Percentiles rank a stretch among this genome's conserved stretches.
Conservation (phyloP, 2,329 filamentous ascomycete genomes). For the Trichoderma koningii region DNA sequence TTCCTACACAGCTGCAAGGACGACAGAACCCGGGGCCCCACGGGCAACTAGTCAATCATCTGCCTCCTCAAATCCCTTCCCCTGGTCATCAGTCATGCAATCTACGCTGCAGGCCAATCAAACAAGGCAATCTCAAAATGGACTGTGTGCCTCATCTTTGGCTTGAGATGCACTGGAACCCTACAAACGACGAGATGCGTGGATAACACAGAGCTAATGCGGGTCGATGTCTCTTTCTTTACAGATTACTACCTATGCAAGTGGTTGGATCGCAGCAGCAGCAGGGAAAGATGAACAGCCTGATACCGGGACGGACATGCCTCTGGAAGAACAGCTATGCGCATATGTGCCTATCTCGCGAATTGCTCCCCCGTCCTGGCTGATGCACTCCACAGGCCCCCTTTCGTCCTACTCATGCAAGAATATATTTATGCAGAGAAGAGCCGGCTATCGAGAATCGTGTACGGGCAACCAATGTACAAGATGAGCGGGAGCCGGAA, state of each 20-base stretch:
- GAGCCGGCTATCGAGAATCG: not conserved
- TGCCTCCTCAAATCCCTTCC: not conserved
- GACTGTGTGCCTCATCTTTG: not conserved
- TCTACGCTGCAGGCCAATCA: not conserved
- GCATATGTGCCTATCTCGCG: constrained; percentile 20
- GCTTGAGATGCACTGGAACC: not conserved
- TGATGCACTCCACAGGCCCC: not conserved
- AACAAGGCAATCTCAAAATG: not conserved
- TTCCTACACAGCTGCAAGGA: not conserved
- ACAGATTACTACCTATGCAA: not conserved
- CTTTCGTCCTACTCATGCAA: not conserved
- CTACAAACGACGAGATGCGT: not conserved
- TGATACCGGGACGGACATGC: not conserved
- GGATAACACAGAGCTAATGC: not conserved
- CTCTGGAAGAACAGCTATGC: not conserved
- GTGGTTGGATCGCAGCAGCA: not conserved
- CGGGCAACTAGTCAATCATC: not conserved
- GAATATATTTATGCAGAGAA: not conserved
- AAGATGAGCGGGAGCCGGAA: not conserved
- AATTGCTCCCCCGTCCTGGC: not conserved
- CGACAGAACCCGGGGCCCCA: constrained; percentile 12
- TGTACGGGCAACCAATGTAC: not conserved
- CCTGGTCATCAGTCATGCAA: not conserved
- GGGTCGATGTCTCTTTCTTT: not conserved
- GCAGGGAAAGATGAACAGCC: not conserved